These are phyloP conservation scores for Kappamyces sp. DNA, from an alignment of 192 early-diverging fungal species.

Conservation along the genomic window DNA sequence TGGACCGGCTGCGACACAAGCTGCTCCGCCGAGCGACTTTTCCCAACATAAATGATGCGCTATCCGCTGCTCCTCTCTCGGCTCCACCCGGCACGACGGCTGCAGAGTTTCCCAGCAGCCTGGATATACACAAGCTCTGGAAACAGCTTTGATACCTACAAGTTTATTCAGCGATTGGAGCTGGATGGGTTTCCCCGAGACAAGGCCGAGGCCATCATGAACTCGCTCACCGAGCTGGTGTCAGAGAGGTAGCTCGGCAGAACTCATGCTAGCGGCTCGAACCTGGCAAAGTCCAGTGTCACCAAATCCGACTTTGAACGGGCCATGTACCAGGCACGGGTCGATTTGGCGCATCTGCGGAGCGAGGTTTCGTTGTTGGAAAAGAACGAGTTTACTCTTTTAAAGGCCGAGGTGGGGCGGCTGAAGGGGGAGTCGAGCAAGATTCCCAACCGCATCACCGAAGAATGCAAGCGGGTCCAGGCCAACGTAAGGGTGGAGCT, in stretches of 20 bases:
- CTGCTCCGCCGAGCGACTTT: too few species aligned
- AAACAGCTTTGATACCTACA: conserved; percentile 71
- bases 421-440: conserved; percentile 77
- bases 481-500: conserved; percentile 80
- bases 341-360: conserved; percentile 83
- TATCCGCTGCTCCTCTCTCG: too few species aligned
- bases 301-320: conserved; percentile 38
- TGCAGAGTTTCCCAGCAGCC: too few species aligned
- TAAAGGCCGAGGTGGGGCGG: conserved; percentile 76
- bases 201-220: conserved; percentile 73
- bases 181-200: conserved; percentile 62
- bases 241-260: conserved; percentile 52
- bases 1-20: too few species aligned
- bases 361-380: conserved; percentile 83
- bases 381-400: conserved; percentile 80
- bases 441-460: conserved; percentile 71
- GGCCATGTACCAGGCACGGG: conserved; percentile 79
- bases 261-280: conserved; percentile 18
- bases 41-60: too few species aligned
- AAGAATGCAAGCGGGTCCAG: conserved; percentile 80
- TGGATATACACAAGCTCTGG: too few species aligned
- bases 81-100: too few species aligned
- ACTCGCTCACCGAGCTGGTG: conserved; percentile 63
- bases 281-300: conserved; percentile 24
- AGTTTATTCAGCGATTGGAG: conserved; percentile 67